phyloP scores from a whole-genome alignment of 2,329 filamentous ascomycete genomes.

The Pseudodiploospora longispora region DNA sequence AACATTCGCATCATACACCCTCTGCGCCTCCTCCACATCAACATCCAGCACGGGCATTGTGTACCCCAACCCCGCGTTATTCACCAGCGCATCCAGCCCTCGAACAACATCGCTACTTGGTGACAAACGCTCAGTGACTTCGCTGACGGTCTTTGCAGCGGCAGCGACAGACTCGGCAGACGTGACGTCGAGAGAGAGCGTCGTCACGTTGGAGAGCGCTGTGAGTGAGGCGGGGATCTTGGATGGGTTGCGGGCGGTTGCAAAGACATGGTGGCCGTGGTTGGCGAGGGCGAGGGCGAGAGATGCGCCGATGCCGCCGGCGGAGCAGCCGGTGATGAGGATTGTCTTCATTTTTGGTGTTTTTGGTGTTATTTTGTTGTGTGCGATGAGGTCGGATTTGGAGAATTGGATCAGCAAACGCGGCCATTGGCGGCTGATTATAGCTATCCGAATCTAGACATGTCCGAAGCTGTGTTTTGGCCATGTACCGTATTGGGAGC shows the following conservation, averaged over 20 bases:
- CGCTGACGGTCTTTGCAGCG: constrained; percentile 8
- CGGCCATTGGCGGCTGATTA: too few species aligned
- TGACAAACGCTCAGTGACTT: neutral
- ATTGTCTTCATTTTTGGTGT: constrained; percentile 8
- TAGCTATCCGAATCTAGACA: too few species aligned
- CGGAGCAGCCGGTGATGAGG: constrained; percentile 19
- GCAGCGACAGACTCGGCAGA: constrained; percentile 15
- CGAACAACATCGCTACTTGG: neutral
- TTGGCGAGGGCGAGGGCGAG: constrained; percentile 12
- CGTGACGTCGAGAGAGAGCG: constrained; percentile 23
- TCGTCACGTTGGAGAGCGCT: constrained; percentile 13
- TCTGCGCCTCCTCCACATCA: constrained; percentile 14
- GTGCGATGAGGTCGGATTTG: neutral
- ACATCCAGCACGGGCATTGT: constrained; percentile 19
- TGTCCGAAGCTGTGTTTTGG: too few species aligned
- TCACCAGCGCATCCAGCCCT: constrained; percentile 22
- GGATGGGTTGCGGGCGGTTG: constrained; percentile 19
- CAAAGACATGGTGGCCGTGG: constrained; percentile 21
- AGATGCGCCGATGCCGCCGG: constrained; percentile 15
- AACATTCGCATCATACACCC: constrained; percentile 22
- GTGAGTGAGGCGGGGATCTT: constrained; percentile 17
- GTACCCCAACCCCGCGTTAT: constrained; percentile 22
- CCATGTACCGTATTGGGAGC: too few species aligned
- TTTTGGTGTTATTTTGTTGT: neutral
- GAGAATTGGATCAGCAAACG: too few species aligned